phyloP scores from a whole-genome alignment of 768 basidiomycete species.

The Lactarius psammicola region DNA sequence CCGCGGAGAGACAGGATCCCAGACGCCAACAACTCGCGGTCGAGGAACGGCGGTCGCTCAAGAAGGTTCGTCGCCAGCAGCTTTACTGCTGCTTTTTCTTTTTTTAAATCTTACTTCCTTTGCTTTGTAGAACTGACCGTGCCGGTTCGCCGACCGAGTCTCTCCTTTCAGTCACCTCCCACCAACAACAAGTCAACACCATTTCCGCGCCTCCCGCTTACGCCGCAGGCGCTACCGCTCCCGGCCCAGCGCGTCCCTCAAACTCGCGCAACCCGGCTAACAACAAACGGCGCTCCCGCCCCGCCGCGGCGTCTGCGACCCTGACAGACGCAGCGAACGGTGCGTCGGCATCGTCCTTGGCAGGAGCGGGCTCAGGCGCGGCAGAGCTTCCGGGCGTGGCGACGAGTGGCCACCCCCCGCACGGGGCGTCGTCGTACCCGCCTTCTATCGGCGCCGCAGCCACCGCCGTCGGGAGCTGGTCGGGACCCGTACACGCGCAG shows the following conservation, averaged over 20 bases:
- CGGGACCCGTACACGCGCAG: conserved; percentile 45
- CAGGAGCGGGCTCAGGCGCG: conserved; percentile 21
- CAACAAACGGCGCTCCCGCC: conserved; percentile 26
- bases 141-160: conserved; percentile 72
- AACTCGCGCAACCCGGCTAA: conserved; percentile 41
- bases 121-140: conserved; percentile 69
- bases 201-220: conserved; percentile 17
- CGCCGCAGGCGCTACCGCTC: conserved; percentile 35
- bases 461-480: conserved; percentile 41
- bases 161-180: conserved; percentile 66
- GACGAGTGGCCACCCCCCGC: conserved; percentile 10
- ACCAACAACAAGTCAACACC: conserved; percentile 40
- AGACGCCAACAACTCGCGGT: conserved; percentile 45
- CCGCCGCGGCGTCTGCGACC: conserved; percentile 20
- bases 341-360: background rate
- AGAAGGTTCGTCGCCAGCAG: conserved; percentile 54
- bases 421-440: conserved; percentile 3
- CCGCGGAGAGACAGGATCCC: conserved; percentile 60
- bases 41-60: conserved; percentile 52
- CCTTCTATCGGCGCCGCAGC: conserved; percentile 32
- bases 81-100: background rate
- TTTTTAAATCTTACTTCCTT: too few species aligned
- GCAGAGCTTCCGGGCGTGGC: conserved; percentile 22
- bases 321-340: conserved; percentile 17
- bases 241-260: conserved; percentile 27